These are phyloP conservation scores for Yarrowia porcina DNA, from an alignment of 805 yeast genomes.

Conservation along the genomic window DNA sequence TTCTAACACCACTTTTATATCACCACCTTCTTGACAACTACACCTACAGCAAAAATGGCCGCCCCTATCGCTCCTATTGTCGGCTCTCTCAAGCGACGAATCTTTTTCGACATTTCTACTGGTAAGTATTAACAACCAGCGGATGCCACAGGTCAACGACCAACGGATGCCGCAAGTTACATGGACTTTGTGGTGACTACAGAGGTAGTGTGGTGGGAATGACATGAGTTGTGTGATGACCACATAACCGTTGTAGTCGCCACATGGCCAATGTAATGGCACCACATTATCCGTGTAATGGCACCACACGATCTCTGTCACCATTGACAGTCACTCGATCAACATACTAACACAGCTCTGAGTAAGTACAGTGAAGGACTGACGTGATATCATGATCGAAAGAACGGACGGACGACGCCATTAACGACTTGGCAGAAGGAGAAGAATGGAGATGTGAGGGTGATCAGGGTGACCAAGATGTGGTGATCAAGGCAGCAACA, in stretches of 20 bases:
- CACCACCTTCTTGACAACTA: background rate
- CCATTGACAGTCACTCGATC: background rate
- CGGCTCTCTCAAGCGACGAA: conserved; percentile 77
- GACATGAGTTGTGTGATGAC: background rate
- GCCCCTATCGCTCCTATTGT: conserved; percentile 88
- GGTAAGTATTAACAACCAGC: conserved; percentile 41
- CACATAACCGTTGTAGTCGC: background rate
- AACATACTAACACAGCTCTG: conserved; percentile 29
- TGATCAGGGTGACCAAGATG: too few species aligned
- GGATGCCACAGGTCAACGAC: background rate
- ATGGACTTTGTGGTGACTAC: background rate
- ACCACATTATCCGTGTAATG: background rate
- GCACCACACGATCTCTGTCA: background rate
- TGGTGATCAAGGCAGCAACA: background rate
- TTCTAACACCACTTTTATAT: background rate
- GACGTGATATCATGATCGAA: background rate
- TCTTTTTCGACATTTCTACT: conserved; percentile 70
- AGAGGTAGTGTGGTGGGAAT: background rate
- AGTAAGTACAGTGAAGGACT: background rate
- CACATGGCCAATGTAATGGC: background rate
- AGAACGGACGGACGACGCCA: too few species aligned
- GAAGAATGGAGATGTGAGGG: too few species aligned
- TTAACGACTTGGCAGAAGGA: background rate
- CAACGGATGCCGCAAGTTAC: too few species aligned
- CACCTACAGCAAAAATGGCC: conserved; percentile 40